Evolutionary conservation across 495 filamentous ascomycete species (phyloP), one percentile per base, ranked within the genome.

Genomic region (Penicillium tannophilum): DNA sequence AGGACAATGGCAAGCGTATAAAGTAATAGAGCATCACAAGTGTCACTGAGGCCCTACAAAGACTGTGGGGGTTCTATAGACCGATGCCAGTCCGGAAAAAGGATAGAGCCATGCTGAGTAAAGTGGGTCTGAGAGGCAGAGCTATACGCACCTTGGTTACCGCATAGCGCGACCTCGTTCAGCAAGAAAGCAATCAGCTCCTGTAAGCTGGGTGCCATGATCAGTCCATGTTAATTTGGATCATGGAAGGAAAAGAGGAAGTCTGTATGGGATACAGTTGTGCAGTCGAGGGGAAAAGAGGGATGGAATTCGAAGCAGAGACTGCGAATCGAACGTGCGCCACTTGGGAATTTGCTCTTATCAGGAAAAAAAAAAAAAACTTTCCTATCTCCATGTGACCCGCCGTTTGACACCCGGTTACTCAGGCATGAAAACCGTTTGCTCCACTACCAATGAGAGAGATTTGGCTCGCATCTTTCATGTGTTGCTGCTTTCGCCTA

Each of bases 151-250:
- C 90, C 90, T 76, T 82, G 78, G 58, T 82, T 81, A 31, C 90
- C 90, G 52, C 76, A 77, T 43, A 87, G 76, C 36, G 89, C 88
- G 67, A 93, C 87, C 76, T 90, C 88, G 19, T 82, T 80, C 46
- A 93, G 73, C 48, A 93, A 72, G 66, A 84, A 86, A 61, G 88
- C 82, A 48, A 92, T 85, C 71, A 94, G 73, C 56, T 84, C 84
- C 70, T 91, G 88, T 54, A 90, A 73, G 58, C 83, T 83, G 51
- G 72, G 77, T 54, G 77, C 83, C 90, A 93, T 92, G 46, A 28
- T 68, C 55, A 60, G 35, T 48, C 59, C 64, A 67, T 72, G 19
- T 47, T 33, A 43, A 49, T 28, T 6, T 14, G 23, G 23, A 10
- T 24, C 11, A 2, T 55, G 52, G 16, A 46, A 28, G 12, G 45